Evolutionary conservation across 192 early-diverging fungal genomes (phyloP), one percentile per base, ranked within the genome.

Genomic region (Podila clonocystis): DNA sequence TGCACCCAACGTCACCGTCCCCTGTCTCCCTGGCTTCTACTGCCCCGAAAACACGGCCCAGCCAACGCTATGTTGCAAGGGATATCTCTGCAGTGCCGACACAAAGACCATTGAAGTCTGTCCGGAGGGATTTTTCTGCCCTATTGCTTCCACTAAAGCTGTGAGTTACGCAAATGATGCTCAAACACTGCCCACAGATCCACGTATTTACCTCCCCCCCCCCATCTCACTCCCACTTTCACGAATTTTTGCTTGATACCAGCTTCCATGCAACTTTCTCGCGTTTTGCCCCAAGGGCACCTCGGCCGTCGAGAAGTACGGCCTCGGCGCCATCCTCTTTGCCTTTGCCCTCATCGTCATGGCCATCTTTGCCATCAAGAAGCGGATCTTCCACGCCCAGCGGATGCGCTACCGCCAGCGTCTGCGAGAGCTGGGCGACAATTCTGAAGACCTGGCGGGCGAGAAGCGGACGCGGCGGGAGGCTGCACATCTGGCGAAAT

Each of bases 41-140:
- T 88, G 88, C 72, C 86, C 88, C 8, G 67, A 45, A 2, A 84
- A 88, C 48, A 82, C 87, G 15, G 82, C 83, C 30, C 83, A 91
- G 67, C 91, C 92, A 36, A 61, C 82, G 6, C 87, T 89, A 48
- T 93, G 92, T 71, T 88, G 86, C 63, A 55, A 70, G 2, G 89
- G 90, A 20, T 90, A 82, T 68, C 84, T 85, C 41, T 91, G 91
- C 76, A 86, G 85, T 24, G 29, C 36, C 19, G 82, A 86, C 20
- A 68, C 85, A 17, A 80, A 52, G 31, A 71, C 75, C 5, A 83
- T 89, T 41, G 48, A 65, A 33, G 52, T 75, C 19, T 92, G 91
- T 59, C 89, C 90, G 0, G 61, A 62, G 9, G 87, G 75, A 11
- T 67, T 30, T 49, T 78, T 72, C 58, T 78, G 75, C 45, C 75